phyloP scores from a whole-genome alignment of 768 basidiomycete species.

The Cystobasidium onofrii region DNA sequence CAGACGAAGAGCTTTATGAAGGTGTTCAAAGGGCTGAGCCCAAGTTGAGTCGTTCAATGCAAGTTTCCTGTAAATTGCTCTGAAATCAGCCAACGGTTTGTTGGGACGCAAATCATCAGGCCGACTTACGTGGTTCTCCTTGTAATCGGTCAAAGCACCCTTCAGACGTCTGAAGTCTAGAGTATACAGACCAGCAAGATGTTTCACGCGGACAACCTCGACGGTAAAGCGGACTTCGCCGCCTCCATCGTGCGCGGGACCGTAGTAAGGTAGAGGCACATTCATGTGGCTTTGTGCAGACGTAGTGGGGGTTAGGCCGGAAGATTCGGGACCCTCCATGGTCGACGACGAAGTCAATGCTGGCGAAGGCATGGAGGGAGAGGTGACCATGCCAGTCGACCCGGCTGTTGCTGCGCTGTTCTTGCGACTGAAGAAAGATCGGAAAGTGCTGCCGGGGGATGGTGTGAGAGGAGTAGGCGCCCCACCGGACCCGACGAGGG shows the following conservation, averaged over 20 bases:
- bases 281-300: slow-evolving; percentile 6
- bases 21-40: slow-evolving; percentile 6
- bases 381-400: background rate
- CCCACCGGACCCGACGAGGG: background rate
- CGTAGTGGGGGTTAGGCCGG: slow-evolving; percentile 10
- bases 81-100: background rate
- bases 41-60: slow-evolving; percentile 5
- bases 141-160: slow-evolving; percentile 75
- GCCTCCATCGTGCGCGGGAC: slow-evolving; percentile 68
- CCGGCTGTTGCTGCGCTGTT: slow-evolving; percentile 21
- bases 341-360: slow-evolving; percentile 22
- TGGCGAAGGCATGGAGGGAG: slow-evolving; percentile 29
- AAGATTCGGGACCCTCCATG: slow-evolving; percentile 7
- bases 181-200: slow-evolving; percentile 80
- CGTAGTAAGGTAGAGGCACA: slow-evolving; percentile 55
- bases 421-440: slow-evolving; percentile 34
- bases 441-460: slow-evolving; percentile 34
- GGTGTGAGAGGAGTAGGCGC: slow-evolving; percentile 11
- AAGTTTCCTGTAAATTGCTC: background rate
- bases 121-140: slow-evolving; percentile 28
- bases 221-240: slow-evolving; percentile 96
- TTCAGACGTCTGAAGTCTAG: slow-evolving; percentile 86
- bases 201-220: slow-evolving; percentile 81
- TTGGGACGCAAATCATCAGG: too few species aligned
- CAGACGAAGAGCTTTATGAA: too few species aligned